Conservation (phyloP, 176 grass and related monocot genomes). For the Cymbopogon citratus region DNA sequence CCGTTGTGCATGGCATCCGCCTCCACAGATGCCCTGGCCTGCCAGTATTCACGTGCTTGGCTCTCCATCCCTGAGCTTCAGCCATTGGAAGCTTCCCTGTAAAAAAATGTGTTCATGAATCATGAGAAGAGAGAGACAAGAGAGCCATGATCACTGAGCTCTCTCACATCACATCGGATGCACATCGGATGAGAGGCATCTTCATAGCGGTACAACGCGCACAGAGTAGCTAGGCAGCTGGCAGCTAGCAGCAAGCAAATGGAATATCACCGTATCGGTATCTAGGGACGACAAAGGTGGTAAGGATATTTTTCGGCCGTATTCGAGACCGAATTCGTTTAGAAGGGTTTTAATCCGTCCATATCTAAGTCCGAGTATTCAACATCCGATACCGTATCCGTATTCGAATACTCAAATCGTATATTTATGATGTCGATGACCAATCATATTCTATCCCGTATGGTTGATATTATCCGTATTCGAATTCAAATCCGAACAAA, state of each 20-base stretch:
- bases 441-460: too few species aligned
- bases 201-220: slow-evolving; percentile 23
- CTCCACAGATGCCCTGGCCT: not conserved
- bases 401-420: too few species aligned
- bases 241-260: slow-evolving; percentile 69
- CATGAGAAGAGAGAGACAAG: not conserved
- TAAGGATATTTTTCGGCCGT: too few species aligned
- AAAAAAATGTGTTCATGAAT: slow-evolving; percentile 2
- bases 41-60: not conserved
- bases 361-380: too few species aligned
- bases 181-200: slow-evolving; percentile 47
- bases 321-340: too few species aligned
- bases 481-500: too few species aligned
- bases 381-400: too few species aligned
- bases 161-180: slow-evolving; percentile 64
- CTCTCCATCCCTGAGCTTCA: not conserved
- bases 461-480: too few species aligned
- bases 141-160: not conserved
- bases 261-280: slow-evolving; percentile 33
- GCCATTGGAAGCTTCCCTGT: slow-evolving; percentile 27
- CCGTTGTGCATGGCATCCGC: slow-evolving; percentile 1
- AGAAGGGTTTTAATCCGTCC: too few species aligned
- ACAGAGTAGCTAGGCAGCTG: slow-evolving; percentile 23
- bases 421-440: too few species aligned
- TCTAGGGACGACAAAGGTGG: too few species aligned